Base-by-base conservation (phyloP, 2,329 filamentous ascomycete species). In the Cladosporium sp. region DNA sequence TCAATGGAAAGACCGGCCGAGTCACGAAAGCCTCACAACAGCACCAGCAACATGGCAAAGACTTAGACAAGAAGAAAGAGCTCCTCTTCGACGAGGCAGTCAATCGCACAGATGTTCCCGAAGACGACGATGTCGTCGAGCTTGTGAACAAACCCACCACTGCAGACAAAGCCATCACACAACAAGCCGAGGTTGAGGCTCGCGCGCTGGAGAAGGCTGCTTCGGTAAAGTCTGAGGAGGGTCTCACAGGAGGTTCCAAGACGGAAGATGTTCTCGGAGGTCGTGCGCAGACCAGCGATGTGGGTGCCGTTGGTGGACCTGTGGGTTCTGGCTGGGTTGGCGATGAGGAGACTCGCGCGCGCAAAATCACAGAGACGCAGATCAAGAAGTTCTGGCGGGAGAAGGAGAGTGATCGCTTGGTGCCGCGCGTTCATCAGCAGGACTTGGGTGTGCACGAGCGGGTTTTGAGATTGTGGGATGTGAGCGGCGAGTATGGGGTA, bases 401-500 rank as follows among this genome's bases (percentile, higher is more conserved):
- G 12, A 87, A 94, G 70, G 92, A 97, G 81, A 81, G 82, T 49
- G 84, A 88, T 73, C 84, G 92, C 71, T 84, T 84, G 67, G 87
- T 91, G 21, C 86, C 86, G 51, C 82, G 90, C 72, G 88, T 96
- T 41, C 95, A 98, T 74, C 92, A 96, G 79, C 79, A 89, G 72
- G 89, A 84, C 2, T 76, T 98, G 71, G 85, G 83, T 12, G 71
- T 91, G 55, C 84, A 90, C 65, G 93, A 98, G 83, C 97, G 94
- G 82, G 88, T 98, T 30, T 79, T 98, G 73, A 84, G 94, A 69
- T 92, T 97, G 77, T 99, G 95, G 79, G 95, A 99, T 77, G 90
- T 96, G 71, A 95, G 90, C 74, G 92, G 87, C 67, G 92, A 97
- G 74, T 99, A 92, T 77, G 95, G 95, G 65, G 93, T 96, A 87